These are phyloP conservation scores for Trichosporon inkin DNA, from an alignment of 1,284 basidiomycete genomes.

Conservation along the genomic window DNA sequence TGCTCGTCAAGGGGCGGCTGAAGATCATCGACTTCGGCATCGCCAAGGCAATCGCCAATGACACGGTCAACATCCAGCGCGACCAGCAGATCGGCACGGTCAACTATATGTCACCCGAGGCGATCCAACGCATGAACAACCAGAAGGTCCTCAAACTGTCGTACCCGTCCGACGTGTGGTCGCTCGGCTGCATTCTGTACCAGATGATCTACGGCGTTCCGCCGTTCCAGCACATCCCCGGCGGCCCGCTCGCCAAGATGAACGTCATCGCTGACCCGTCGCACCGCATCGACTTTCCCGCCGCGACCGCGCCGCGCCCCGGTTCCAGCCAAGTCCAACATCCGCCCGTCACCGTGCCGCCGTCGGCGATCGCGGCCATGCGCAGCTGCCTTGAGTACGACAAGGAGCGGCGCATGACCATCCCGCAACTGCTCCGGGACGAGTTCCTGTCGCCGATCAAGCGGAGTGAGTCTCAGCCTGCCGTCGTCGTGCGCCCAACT, in stretches of 20 bases:
- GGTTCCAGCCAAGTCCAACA: background rate
- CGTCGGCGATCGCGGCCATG: slow-evolving; percentile 53
- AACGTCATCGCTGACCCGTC: slow-evolving; percentile 54
- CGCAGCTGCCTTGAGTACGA: slow-evolving; percentile 53
- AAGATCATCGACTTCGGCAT: slow-evolving; percentile 97
- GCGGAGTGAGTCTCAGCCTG: slow-evolving; percentile 13
- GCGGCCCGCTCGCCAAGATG: slow-evolving; percentile 60
- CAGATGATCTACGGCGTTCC: slow-evolving; percentile 93
- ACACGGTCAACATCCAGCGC: slow-evolving; percentile 92
- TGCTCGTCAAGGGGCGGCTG: slow-evolving; percentile 83
- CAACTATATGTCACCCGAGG: slow-evolving; percentile 94
- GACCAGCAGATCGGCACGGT: slow-evolving; percentile 90
- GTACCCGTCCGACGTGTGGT: slow-evolving; percentile 90
- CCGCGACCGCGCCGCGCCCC: background rate
- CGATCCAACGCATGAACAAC: slow-evolving; percentile 61
- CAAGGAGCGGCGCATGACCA: slow-evolving; percentile 53
- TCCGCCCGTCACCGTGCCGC: slow-evolving; percentile 47
- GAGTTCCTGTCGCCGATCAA: slow-evolving; percentile 46
- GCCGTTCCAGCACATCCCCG: slow-evolving; percentile 80
- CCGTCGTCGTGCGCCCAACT: background rate
- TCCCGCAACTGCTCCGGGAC: slow-evolving; percentile 52
- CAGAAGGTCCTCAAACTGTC: slow-evolving; percentile 49
- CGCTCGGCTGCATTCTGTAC: slow-evolving; percentile 90
- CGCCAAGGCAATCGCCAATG: slow-evolving; percentile 92
- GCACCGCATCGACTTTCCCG: slow-evolving; percentile 53